These are phyloP conservation scores for Fusarium verrucosum DNA, from an alignment of 2,329 filamentous ascomycete species.

Conservation along the genomic window DNA sequence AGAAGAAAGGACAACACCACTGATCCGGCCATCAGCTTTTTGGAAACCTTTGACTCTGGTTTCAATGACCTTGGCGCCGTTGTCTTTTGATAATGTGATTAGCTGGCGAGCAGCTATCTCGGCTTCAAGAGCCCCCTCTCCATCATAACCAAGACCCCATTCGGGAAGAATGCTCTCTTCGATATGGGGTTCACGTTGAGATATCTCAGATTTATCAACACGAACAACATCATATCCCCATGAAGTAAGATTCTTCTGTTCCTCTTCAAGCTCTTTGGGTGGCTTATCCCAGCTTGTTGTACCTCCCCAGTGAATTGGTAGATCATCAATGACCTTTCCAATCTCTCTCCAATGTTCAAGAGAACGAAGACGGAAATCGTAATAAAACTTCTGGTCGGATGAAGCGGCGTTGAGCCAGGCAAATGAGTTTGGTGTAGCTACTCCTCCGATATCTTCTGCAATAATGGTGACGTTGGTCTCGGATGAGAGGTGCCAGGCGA, in stretches of 20 bases:
- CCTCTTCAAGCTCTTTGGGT: not conserved
- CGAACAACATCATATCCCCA: slow-evolving; percentile 12
- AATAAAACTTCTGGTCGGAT: slow-evolving; percentile 6
- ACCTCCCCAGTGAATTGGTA: slow-evolving; percentile 12
- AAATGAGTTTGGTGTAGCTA: slow-evolving; percentile 13
- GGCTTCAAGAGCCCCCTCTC: slow-evolving; percentile 19
- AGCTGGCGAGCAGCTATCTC: slow-evolving; percentile 5
- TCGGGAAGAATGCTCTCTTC: not conserved
- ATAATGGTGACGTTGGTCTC: slow-evolving; percentile 15
- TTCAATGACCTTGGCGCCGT: not conserved
- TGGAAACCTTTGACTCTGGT: not conserved
- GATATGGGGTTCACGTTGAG: not conserved
- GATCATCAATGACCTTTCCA: not conserved
- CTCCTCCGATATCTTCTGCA: slow-evolving; percentile 19
- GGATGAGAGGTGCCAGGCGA: slow-evolving; percentile 20
- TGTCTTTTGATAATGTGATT: not conserved
- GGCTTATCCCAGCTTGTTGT: slow-evolving; percentile 8
- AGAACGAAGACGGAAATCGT: slow-evolving; percentile 13
- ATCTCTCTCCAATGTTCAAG: slow-evolving; percentile 13
- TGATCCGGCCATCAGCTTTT: not conserved
- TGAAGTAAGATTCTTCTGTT: not conserved
- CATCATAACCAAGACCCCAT: slow-evolving; percentile 17
- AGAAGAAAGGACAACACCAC: slow-evolving; percentile 3
- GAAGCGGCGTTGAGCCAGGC: slow-evolving; percentile 19
- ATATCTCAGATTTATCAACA: not conserved